These are phyloP conservation scores for Annulohypoxylon moriforme DNA, from an alignment of 495 filamentous ascomycete species.

Conservation along the genomic window DNA sequence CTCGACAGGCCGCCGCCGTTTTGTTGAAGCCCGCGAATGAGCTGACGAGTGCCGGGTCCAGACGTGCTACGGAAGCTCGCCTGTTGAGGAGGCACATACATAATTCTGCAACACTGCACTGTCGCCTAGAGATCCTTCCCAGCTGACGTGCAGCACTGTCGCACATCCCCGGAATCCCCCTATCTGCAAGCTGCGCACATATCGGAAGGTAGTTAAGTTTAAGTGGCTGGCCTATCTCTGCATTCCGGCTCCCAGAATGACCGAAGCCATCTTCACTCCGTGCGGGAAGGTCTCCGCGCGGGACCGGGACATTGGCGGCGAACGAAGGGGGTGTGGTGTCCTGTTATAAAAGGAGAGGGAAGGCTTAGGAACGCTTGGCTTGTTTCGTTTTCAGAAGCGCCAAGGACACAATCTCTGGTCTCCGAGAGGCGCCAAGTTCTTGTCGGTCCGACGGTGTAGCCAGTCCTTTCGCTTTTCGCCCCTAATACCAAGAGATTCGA, in stretches of 20 bases:
- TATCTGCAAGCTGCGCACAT: slow-evolving; percentile 25
- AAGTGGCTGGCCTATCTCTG: slow-evolving; percentile 17
- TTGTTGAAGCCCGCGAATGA: slow-evolving; percentile 15
- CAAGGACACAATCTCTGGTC: slow-evolving; percentile 30
- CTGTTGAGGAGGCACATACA: slow-evolving; percentile 30
- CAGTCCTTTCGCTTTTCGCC: slow-evolving; percentile 27
- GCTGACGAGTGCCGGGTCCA: slow-evolving; percentile 20
- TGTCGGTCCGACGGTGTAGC: slow-evolving; percentile 48
- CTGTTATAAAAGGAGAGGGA: slow-evolving; percentile 22
- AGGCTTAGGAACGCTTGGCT: slow-evolving; percentile 23
- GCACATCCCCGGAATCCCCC: slow-evolving; percentile 31
- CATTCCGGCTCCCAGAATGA: slow-evolving; percentile 30
- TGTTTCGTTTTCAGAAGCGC: slow-evolving; percentile 31
- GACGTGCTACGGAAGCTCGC: slow-evolving; percentile 15
- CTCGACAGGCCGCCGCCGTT: slow-evolving; percentile 27
- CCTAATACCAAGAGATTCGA: slow-evolving; percentile 51
- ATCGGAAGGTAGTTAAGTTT: slow-evolving; percentile 37
- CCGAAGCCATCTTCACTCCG: slow-evolving; percentile 30
- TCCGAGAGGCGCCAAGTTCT: slow-evolving; percentile 43
- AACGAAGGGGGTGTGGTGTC: slow-evolving; percentile 7
- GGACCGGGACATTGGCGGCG: slow-evolving; percentile 24
- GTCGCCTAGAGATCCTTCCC: slow-evolving; percentile 30
- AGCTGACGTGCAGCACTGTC: slow-evolving; percentile 40
- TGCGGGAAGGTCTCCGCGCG: slow-evolving; percentile 19
- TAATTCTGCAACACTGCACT: slow-evolving; percentile 21